A percentile compares a stretch with the other conserved stretches of the same genome.
Conservation (phyloP, 768 basidiomycete species). For the Calocybe gangraenosa region DNA sequence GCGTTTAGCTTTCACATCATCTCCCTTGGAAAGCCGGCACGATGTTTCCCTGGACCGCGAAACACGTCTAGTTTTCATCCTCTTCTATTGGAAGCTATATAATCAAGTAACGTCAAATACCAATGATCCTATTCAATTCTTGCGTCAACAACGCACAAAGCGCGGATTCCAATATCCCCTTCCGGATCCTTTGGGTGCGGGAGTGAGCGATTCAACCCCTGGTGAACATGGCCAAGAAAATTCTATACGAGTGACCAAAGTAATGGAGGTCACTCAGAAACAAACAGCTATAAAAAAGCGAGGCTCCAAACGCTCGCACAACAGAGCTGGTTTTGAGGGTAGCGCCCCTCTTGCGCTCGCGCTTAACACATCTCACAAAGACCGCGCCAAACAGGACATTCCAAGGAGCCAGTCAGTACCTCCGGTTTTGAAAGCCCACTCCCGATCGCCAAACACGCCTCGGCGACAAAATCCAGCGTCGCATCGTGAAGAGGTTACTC, state of each 20-base stretch:
- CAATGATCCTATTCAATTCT: conserved; percentile 15
- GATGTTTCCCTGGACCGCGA: conserved; percentile 6
- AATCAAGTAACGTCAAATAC: not conserved
- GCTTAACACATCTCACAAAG: no score
- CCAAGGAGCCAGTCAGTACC: no score
- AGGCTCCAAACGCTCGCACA: not conserved
- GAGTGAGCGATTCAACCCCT: not conserved
- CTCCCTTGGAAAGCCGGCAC: not conserved
- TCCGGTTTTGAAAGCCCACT: no score
- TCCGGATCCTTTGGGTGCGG: not conserved
- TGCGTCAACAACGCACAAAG: conserved; percentile 5
- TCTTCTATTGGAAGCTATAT: conserved; percentile 21
- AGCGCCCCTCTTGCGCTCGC: not conserved
- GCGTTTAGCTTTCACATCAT: conserved; percentile 9
- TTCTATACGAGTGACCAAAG: no score
- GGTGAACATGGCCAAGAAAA: not conserved
- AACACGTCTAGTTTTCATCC: conserved; percentile 15
- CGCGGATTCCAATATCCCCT: conserved; percentile 13
- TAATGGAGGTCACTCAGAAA: not conserved
- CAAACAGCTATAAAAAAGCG: not conserved
- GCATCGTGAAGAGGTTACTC: no score
- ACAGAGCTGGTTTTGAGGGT: not conserved
- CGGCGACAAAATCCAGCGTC: no score
- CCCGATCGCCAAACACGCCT: no score
- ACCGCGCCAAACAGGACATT: no score